These are phyloP conservation scores for Suhomyces maxii DNA, from an alignment of 1,139 yeast species.

Conservation along the genomic window DNA sequence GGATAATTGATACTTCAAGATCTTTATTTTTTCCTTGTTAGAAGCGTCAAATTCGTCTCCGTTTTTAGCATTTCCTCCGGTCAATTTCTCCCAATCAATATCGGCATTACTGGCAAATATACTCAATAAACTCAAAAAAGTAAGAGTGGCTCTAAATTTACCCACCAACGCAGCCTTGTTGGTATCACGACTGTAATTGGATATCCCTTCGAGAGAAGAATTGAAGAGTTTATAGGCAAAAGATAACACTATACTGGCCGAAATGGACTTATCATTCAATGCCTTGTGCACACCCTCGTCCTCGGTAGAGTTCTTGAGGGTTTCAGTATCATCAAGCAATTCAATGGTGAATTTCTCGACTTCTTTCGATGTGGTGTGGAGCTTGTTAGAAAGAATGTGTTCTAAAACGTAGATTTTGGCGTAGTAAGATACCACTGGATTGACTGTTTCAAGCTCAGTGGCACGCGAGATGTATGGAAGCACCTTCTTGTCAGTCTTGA, in stretches of 20 bases:
- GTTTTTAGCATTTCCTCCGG: conserved; percentile 32
- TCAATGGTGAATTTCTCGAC: conserved; percentile 58
- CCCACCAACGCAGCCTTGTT: conserved; percentile 28
- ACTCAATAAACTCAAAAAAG: conserved; percentile 32
- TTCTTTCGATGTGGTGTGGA: conserved; percentile 53
- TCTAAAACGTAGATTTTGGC: conserved; percentile 68
- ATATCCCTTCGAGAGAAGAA: conserved; percentile 36
- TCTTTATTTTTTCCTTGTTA: conserved; percentile 37
- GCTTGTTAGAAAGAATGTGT: conserved; percentile 55
- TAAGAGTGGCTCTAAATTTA: conserved; percentile 40
- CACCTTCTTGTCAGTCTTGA: conserved; percentile 38
- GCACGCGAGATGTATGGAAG: conserved; percentile 50
- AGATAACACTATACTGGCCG: conserved; percentile 57
- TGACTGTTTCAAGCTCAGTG: conserved; percentile 47
- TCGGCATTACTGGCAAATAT: conserved; percentile 31
- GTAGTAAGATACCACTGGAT: conserved; percentile 59
- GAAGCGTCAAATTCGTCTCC: conserved; percentile 28
- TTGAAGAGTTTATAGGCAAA: conserved; percentile 66
- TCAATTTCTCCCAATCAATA: conserved; percentile 33
- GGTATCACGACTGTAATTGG: conserved; percentile 25
- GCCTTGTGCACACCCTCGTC: conserved; percentile 42
- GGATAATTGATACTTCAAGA: conserved; percentile 42
- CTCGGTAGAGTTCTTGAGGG: conserved; percentile 36
- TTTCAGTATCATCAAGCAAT: conserved; percentile 66
- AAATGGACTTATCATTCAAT: conserved; percentile 55